These are phyloP conservation scores for Quercus phellos DNA, from an alignment of 331 rosid genomes.

Conservation along the genomic window DNA sequence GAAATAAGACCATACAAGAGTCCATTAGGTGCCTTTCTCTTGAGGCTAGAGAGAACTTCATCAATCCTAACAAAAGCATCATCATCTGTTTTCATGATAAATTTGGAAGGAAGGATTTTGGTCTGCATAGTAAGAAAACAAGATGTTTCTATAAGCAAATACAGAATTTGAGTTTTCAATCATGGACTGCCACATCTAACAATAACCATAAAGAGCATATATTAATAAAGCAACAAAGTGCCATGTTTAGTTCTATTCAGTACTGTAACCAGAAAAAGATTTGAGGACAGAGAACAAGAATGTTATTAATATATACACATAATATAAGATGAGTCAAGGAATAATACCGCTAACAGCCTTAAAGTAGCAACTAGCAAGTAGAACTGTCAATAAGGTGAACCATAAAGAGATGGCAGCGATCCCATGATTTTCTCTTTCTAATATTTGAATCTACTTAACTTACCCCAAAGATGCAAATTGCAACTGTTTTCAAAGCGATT, in stretches of 20 bases:
- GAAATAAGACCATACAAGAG: slow-evolving; percentile 80
- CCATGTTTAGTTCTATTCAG: background rate
- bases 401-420: slow-evolving; percentile 11
- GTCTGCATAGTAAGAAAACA: slow-evolving; percentile 53
- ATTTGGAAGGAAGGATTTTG: slow-evolving; percentile 69
- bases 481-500: slow-evolving; percentile 82
- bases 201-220: background rate
- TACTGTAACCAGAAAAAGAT: no score
- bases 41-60: slow-evolving; percentile 76
- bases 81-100: slow-evolving; percentile 94
- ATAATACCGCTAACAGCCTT: background rate
- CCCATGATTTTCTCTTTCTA: slow-evolving; percentile 4
- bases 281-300: no score
- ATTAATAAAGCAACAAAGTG: background rate
- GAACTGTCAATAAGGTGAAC: background rate
- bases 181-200: background rate
- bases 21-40: slow-evolving; percentile 53
- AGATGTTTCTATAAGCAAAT: background rate
- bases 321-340: background rate
- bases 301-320: no score
- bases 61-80: slow-evolving; percentile 93
- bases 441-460: slow-evolving; percentile 32
- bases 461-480: slow-evolving; percentile 89
- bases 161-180: background rate
- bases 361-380: background rate